phyloP scores from a whole-genome alignment of 768 basidiomycete genomes.

The Russula virescens region DNA sequence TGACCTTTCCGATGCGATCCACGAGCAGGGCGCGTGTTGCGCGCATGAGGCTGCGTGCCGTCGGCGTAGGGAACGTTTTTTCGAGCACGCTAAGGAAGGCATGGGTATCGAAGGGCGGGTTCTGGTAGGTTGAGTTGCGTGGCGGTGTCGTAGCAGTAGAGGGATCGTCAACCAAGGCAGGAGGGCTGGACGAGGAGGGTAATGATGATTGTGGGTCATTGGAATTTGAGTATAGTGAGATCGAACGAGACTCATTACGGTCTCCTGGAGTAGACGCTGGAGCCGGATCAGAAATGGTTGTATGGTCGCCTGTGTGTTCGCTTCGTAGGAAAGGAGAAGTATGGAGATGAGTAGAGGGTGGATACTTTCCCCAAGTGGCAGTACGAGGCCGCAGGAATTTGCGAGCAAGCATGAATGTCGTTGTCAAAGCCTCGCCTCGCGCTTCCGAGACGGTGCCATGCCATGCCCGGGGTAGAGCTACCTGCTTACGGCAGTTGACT shows the following conservation, averaged over 20 bases:
- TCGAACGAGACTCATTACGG: conserved; percentile 11
- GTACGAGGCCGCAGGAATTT: conserved; percentile 6
- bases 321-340: not conserved
- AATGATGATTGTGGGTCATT: not conserved
- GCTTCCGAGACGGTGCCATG: not conserved
- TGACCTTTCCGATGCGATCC: conserved; percentile 65
- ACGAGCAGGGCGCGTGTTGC: conserved; percentile 76
- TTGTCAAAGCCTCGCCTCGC: not conserved
- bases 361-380: conserved; percentile 1
- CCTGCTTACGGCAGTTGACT: not conserved
- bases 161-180: conserved; percentile 10
- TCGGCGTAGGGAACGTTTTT: conserved; percentile 64
- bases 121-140: conserved; percentile 41
- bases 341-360: conserved; percentile 2
- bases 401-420: conserved; percentile 9
- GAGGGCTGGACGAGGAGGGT: conserved; percentile 7
- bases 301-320: not conserved
- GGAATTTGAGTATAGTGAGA: conserved; percentile 3
- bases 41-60: conserved; percentile 76
- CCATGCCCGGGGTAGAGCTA: not conserved
- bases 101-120: conserved; percentile 81
- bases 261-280: not conserved
- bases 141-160: not conserved
- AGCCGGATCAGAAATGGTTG: not conserved
- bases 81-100: conserved; percentile 67